These are phyloP conservation scores for Cerrena zonata DNA, from an alignment of 1,284 basidiomycete genomes.

Conservation along the genomic window DNA sequence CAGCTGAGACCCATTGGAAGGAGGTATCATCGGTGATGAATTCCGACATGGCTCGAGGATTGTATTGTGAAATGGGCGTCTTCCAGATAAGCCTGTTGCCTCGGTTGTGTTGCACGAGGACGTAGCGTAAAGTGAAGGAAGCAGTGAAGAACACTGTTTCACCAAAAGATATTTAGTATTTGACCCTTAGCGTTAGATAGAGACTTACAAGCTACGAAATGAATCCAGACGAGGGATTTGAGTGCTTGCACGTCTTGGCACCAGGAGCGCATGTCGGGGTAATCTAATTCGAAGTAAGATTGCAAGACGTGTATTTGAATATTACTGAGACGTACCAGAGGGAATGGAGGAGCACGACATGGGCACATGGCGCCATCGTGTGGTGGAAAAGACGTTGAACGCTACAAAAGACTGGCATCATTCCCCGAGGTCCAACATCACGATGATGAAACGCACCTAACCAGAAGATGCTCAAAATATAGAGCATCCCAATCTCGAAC, in stretches of 20 bases:
- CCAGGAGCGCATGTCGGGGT: constrained; percentile 42
- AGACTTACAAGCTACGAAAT: constrained; percentile 46
- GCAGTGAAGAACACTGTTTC: constrained; percentile 40
- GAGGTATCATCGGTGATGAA: not conserved
- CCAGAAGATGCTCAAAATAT: constrained; percentile 47
- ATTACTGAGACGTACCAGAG: constrained; percentile 33
- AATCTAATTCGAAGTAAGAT: too few relatives aligned
- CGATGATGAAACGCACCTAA: constrained; percentile 33
- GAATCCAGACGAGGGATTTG: constrained; percentile 54
- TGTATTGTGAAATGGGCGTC: constrained; percentile 46
- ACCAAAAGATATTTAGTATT: constrained; percentile 1
- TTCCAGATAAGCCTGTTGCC: constrained; percentile 49
- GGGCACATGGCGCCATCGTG: constrained; percentile 46
- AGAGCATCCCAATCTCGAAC: constrained; percentile 42
- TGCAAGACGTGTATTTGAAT: too few relatives aligned
- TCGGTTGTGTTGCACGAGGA: constrained; percentile 35
- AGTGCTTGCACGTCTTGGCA: constrained; percentile 50
- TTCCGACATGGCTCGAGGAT: constrained; percentile 9
- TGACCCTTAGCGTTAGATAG: not conserved
- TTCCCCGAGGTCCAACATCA: constrained; percentile 12
- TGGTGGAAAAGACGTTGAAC: constrained; percentile 56
- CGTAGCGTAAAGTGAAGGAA: constrained; percentile 38
- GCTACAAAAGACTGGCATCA: constrained; percentile 26
- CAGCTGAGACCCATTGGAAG: not conserved
- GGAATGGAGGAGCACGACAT: constrained; percentile 45